Conservation (phyloP, 106 monocot species). For the Dendrobium officinale region DNA sequence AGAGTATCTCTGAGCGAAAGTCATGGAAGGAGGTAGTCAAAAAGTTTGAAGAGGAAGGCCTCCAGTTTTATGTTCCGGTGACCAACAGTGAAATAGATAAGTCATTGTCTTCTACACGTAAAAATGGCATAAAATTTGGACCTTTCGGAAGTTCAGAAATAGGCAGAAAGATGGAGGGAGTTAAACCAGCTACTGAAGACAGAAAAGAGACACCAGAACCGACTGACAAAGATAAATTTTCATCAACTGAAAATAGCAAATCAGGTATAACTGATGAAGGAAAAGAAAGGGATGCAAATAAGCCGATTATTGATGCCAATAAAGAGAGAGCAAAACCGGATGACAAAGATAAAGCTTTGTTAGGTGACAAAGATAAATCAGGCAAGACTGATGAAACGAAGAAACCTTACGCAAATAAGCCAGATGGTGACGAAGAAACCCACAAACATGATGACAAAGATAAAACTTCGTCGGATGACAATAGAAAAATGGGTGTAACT, state of each 20-base stretch:
- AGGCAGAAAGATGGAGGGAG: not conserved
- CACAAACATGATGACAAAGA: not conserved
- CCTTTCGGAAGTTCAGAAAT: not conserved
- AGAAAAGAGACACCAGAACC: not conserved
- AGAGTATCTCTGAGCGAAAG: constrained; percentile 32
- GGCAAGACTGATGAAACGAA: not conserved
- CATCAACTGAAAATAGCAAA: not conserved
- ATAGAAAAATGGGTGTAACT: no score
- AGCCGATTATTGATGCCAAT: not conserved
- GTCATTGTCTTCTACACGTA: not conserved
- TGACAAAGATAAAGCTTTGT: not conserved
- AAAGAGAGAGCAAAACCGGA: not conserved
- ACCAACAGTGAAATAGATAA: not conserved
- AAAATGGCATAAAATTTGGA: not conserved
- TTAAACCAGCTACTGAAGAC: not conserved
- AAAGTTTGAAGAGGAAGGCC: constrained; percentile 13
- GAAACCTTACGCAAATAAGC: not conserved
- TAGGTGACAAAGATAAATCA: not conserved
- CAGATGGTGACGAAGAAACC: not conserved
- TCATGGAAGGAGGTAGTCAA: constrained; percentile 46
- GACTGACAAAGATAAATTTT: not conserved
- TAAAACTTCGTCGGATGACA: not conserved
- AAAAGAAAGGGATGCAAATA: not conserved
- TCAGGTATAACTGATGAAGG: not conserved
- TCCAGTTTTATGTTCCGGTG: not conserved